Percentiles rank a stretch among this genome's conserved stretches.
Evolutionary conservation across 2,329 filamentous ascomycete genomes (phyloP).

Genomic region (Coniochaeta prunicola): DNA sequence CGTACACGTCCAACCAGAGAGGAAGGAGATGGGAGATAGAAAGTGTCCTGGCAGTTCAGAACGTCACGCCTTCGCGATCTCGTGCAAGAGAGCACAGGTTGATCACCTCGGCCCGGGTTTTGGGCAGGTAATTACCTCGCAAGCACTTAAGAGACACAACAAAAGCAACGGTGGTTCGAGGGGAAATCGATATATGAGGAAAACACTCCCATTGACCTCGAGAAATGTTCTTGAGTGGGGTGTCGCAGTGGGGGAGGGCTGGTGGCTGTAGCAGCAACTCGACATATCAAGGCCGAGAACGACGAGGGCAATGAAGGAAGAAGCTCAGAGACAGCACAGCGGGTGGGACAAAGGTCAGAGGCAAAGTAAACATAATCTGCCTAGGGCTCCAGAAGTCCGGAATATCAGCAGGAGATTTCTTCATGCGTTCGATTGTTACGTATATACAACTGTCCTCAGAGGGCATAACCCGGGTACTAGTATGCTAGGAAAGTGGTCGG

Average conservation of each 20-base stretch:
- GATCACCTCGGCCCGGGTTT: not conserved
- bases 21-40: conserved; percentile 36
- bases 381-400: not conserved
- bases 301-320: not conserved
- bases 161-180: not conserved
- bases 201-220: not conserved
- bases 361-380: not conserved
- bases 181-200: not conserved
- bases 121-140: not conserved
- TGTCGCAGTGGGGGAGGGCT: not conserved
- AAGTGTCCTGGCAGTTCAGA: conserved; percentile 25
- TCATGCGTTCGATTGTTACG: not conserved
- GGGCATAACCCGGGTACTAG: not conserved
- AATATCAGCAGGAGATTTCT: not conserved
- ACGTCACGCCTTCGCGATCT: not conserved
- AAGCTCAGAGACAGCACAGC: not conserved
- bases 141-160: not conserved
- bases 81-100: not conserved
- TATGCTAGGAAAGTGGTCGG: not conserved
- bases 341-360: not conserved
- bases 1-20: conserved; percentile 39
- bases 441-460: not conserved
- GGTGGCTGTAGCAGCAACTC: not conserved
- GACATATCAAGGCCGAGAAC: not conserved
- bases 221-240: not conserved